Evolutionary conservation across 2,329 filamentous ascomycete species (phyloP).

Genomic region (Botrytis tulipae): DNA sequence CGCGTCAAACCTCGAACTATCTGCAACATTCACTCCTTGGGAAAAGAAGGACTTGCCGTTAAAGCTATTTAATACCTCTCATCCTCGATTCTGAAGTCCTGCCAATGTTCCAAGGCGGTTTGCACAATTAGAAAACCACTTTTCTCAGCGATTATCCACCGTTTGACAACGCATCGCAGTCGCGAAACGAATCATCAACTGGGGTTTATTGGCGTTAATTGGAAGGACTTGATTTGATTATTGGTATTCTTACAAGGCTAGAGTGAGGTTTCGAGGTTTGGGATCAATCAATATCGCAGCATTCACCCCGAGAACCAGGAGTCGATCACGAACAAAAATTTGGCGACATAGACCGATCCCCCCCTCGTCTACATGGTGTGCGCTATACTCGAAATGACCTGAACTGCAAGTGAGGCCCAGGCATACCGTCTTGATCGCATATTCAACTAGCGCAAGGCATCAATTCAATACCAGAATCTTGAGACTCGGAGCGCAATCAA

Average conservation of each 20-base stretch:
- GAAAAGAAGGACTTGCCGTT: background rate
- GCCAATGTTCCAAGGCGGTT: background rate
- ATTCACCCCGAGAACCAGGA: background rate
- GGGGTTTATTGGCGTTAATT: conserved; percentile 7
- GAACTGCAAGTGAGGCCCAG: background rate
- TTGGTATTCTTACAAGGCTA: background rate
- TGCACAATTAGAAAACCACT: background rate
- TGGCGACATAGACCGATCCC: background rate
- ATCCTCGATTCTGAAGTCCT: background rate
- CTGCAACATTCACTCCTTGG: background rate
- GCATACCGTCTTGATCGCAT: conserved; percentile 6
- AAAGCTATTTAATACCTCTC: background rate
- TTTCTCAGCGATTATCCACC: background rate
- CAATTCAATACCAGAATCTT: background rate
- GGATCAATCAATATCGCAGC: background rate
- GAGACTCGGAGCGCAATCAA: background rate
- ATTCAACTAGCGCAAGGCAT: conserved; percentile 4
- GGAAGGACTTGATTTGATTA: background rate
- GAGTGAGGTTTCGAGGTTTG: background rate
- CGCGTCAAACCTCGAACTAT: conserved; percentile 8
- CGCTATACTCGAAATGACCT: conserved; percentile 1
- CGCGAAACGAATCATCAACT: background rate
- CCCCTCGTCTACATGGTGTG: background rate
- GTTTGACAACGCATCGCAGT: background rate
- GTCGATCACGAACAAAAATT: background rate